Evolutionary conservation across 129 eudicot genomes (phyloP).

Genomic region (carrot (Daucus carota)): DH1_v3.0 NC_030386.2:33504001-33504500

Average conservation of each 20-base stretch:
- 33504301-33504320: constrained; percentile 62
- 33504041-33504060: not conserved
- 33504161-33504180: not conserved
- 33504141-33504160: not conserved
- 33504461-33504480: constrained; percentile 79
- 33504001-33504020: not conserved
- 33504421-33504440: constrained; percentile 63
- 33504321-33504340: constrained; percentile 94
- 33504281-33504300: constrained; percentile 59
- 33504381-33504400: constrained; percentile 8
- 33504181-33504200: not conserved
- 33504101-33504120: not conserved
- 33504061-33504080: not conserved
- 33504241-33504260: constrained; percentile 69
- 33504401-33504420: not conserved
- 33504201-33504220: not conserved
- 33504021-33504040: not conserved
- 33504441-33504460: constrained; percentile 56
- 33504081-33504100: not conserved
- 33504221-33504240: constrained; percentile 47
- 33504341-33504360: constrained; percentile 16
- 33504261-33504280: constrained; percentile 66
- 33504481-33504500: constrained; percentile 40
- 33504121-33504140: not conserved
- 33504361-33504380: not conserved